Conservation (phyloP, 78 protist genomes). For the Fonticula alba region DNA sequence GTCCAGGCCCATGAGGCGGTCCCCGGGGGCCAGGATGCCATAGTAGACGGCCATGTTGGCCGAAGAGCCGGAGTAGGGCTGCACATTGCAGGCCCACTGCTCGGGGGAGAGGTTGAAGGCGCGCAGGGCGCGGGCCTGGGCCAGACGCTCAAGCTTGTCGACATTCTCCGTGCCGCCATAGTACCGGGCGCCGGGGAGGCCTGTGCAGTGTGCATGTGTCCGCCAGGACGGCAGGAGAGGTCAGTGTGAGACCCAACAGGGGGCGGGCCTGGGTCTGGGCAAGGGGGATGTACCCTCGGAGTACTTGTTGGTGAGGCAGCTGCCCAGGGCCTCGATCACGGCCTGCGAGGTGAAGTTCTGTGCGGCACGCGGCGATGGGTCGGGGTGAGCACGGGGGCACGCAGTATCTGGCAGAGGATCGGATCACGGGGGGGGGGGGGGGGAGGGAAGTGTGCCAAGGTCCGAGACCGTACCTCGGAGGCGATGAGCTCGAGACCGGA, state of each 20-base stretch:
- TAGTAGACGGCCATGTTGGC: slow-evolving; percentile 90
- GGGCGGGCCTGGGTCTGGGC: no score
- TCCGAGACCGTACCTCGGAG: slow-evolving; percentile 44
- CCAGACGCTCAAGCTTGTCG: slow-evolving; percentile 54
- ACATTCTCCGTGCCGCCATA: slow-evolving; percentile 40
- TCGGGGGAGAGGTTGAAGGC: slow-evolving; percentile 65
- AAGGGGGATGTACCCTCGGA: slow-evolving; percentile 76
- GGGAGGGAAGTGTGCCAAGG: neutral
- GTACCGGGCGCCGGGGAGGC: slow-evolving; percentile 42
- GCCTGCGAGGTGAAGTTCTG: slow-evolving; percentile 91
- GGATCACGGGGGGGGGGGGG: neutral
- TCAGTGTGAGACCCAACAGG: neutral
- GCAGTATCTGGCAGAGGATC: neutral
- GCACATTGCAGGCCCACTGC: slow-evolving; percentile 99
- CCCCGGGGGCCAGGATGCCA: slow-evolving; percentile 86
- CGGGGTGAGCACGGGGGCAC: neutral
- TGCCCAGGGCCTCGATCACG: slow-evolving; percentile 91
- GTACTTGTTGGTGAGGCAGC: slow-evolving; percentile 95
- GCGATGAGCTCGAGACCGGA: slow-evolving; percentile 92
- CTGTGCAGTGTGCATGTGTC: neutral
- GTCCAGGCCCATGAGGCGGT: slow-evolving; percentile 96
- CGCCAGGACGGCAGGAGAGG: neutral
- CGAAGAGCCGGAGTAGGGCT: slow-evolving; percentile 76
- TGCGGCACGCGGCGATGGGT: neutral
- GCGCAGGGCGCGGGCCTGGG: slow-evolving; percentile 79